Evolutionary conservation across 306 rosid species (phyloP), one percentile per base, ranked within the genome.

Genomic region (Sicyos baderoa): DNA sequence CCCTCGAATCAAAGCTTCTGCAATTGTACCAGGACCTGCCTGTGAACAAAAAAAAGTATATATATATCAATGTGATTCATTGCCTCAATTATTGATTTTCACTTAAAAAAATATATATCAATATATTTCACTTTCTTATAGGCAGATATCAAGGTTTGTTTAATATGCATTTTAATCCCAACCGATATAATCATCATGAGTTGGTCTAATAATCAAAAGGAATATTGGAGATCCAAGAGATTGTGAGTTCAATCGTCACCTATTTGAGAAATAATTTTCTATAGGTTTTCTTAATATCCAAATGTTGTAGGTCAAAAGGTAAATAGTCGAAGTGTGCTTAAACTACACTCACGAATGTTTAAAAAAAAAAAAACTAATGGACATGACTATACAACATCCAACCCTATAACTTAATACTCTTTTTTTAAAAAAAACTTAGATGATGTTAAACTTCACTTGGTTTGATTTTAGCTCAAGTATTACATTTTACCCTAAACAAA

Each of bases 11-110:
- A 94, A 83, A 72, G 99, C 97, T 81, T 94, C 99, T 12, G 99
- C 91, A 50, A 94, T 94, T 73, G 99, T 94, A 35, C 99, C 99
- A 5, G 99, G 99, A 78, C 99, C 99, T 29, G 99, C 99, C 97
- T 92, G 74, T 57, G 72, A 68, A 73, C 64, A n/a, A 71, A 54
- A 3, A 61, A 44, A 13, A 3, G 3, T n/a, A n/a, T n/a, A n/a
- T n/a, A n/a, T n/a, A n/a, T n/a, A 2, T 2, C 32, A 50, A 50
- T 6, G 57, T 25, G 29, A 61, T 29, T 6, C 74, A 68, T 79
- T 37, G 55, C 5, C 5, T 3, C 25, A 17, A 6, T 21, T 0
- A 7, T 54, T 54, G 0, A 19, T 21, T 5, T 10, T 16, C 17
- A 18, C 56, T 16, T 16, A 5, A 16, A 45, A 52, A 5, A 3